phyloP scores from a whole-genome alignment of 129 eudicot species.

The Gnaphalium uliginosum region DNA sequence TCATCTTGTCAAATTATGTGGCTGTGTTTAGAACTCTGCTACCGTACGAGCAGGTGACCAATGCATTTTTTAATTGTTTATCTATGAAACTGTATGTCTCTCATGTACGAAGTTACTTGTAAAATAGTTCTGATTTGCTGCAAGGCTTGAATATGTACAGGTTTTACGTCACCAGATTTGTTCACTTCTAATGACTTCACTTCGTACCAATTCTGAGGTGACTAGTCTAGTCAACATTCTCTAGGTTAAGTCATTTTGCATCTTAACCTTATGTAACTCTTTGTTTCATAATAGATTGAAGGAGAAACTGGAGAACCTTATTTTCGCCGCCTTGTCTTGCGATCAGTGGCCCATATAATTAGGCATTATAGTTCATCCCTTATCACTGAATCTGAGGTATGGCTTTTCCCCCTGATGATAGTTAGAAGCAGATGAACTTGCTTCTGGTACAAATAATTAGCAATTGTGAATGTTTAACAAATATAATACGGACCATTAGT shows the following conservation, averaged over 20 bases:
- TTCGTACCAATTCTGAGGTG: conserved; percentile 96
- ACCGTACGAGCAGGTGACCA: conserved; percentile 87
- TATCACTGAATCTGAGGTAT: conserved; percentile 92
- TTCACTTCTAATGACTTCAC: conserved; percentile 98
- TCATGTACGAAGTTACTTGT: not conserved
- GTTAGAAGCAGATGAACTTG: conserved; percentile 14
- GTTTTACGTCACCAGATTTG: conserved; percentile 91
- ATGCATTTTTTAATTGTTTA: not conserved
- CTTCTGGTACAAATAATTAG: conserved; percentile 1
- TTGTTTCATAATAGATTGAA: conserved; percentile 56
- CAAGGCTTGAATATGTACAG: conserved; percentile 47
- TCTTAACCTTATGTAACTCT: conserved; percentile 18
- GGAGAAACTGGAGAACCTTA: conserved; percentile 98
- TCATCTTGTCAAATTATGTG: conserved; percentile 82
- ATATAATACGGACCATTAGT: not conserved
- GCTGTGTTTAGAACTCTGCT: conserved; percentile 80
- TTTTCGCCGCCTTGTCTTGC: conserved; percentile 92
- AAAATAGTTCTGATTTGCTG: conserved; percentile 17
- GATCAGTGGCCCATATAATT: conserved; percentile 93
- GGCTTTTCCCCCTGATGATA: conserved; percentile 4
- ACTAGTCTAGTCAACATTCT: conserved; percentile 27
- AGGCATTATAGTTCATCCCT: conserved; percentile 98
- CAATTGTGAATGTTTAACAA: conserved; percentile 17
- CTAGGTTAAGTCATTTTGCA: conserved; percentile 14
- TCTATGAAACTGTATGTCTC: not conserved